Conservation (phyloP, 495 filamentous ascomycete genomes). For the Aspergillus leporis region DNA sequence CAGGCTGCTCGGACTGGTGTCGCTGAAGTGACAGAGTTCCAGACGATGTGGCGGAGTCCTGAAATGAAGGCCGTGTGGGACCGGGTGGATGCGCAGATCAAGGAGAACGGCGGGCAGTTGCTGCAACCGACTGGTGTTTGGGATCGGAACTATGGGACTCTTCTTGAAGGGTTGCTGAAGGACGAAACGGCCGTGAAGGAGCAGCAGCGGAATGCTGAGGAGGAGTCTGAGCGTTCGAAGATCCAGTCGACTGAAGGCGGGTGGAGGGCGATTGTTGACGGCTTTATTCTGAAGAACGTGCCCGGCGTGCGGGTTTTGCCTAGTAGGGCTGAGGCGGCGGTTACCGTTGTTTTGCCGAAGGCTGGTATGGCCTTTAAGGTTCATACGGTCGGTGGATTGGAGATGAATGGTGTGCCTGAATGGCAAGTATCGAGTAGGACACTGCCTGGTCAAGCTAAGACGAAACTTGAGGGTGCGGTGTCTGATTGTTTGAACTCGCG, state of each 20-base stretch:
- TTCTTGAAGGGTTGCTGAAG: slow-evolving; percentile 34
- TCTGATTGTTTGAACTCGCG: slow-evolving; percentile 38
- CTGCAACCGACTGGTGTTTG: slow-evolving; percentile 42
- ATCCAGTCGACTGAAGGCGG: slow-evolving; percentile 31
- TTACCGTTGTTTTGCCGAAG: slow-evolving; percentile 33
- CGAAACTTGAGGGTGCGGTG: slow-evolving; percentile 38
- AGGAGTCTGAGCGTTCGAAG: slow-evolving; percentile 31
- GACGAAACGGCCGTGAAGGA: slow-evolving; percentile 31
- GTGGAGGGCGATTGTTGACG: slow-evolving; percentile 36
- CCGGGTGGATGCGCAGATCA: slow-evolving; percentile 34
- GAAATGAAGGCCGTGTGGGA: slow-evolving; percentile 42
- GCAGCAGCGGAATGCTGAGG: slow-evolving; percentile 24
- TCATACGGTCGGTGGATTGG: slow-evolving; percentile 20
- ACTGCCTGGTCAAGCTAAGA: slow-evolving; percentile 19
- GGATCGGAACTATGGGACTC: slow-evolving; percentile 41
- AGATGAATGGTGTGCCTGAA: slow-evolving; percentile 23
- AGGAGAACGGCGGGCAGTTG: slow-evolving; percentile 36
- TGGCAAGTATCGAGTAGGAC: slow-evolving; percentile 37
- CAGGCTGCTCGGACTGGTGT: slow-evolving; percentile 29
- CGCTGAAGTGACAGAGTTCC: slow-evolving; percentile 34
- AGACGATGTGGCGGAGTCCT: slow-evolving; percentile 35
- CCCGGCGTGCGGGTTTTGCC: slow-evolving; percentile 34
- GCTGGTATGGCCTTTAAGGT: slow-evolving; percentile 39
- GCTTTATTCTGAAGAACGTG: slow-evolving; percentile 26
- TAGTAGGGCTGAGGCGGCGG: slow-evolving; percentile 24